Percentiles rank a stretch among this genome's conserved stretches.
Conservation (phyloP, 306 rosid species). For the Trifolium dubium region DNA sequence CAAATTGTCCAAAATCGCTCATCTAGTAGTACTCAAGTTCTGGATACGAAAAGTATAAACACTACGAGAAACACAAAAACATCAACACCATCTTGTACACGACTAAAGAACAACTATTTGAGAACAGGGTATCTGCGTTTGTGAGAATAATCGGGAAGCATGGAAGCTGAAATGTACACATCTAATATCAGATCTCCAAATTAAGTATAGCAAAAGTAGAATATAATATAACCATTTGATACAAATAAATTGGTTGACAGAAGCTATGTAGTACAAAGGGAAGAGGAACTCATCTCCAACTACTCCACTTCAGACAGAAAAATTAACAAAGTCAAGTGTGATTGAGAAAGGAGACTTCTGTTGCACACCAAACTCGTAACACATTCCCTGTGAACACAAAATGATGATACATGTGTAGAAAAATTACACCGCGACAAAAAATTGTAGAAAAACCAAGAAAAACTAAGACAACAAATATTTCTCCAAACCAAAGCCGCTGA, state of each 20-base stretch:
- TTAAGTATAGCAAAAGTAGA: not conserved
- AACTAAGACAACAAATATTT: too few species aligned
- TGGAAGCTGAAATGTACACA: too few species aligned
- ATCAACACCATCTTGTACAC: too few species aligned
- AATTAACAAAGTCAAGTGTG: not conserved
- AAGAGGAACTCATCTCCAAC: not conserved
- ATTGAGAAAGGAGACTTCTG: not conserved
- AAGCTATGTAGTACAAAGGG: not conserved
- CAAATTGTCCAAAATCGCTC: too few species aligned
- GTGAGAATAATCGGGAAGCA: not conserved
- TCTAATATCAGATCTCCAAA: not conserved
- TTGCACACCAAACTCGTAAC: not conserved
- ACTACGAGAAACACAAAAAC: not conserved
- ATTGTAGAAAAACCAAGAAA: too few species aligned
- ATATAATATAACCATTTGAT: too few species aligned
- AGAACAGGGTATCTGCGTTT: too few species aligned
- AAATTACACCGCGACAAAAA: too few species aligned
- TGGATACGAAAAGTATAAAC: not conserved
- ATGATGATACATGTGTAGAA: too few species aligned
- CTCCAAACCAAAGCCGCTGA: too few species aligned
- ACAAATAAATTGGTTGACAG: not conserved
- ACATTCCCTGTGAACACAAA: not conserved
- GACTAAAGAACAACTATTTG: too few species aligned
- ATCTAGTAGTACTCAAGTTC: too few species aligned
- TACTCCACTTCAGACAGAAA: not conserved